Conservation (phyloP, 495 filamentous ascomycete species). For the Schizothecium vesticola region DNA sequence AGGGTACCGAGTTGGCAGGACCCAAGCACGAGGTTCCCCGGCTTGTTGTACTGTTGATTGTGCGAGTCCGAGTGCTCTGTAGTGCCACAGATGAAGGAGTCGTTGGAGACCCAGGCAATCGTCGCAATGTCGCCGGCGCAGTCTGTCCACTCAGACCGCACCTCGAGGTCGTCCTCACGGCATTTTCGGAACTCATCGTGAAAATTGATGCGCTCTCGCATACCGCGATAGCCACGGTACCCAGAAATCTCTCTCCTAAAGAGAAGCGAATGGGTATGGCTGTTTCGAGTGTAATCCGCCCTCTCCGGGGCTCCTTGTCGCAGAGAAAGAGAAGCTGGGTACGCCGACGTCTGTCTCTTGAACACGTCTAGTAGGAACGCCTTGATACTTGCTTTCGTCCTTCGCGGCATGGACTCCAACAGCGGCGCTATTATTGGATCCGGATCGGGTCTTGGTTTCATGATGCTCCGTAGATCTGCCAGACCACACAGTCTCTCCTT, state of each 20-base stretch:
- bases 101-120: conserved; percentile 50
- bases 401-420: not conserved
- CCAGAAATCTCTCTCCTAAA: conserved; percentile 38
- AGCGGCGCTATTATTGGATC: not conserved
- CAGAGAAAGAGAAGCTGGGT: conserved; percentile 23
- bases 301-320: conserved; percentile 23
- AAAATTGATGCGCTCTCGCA: conserved; percentile 33
- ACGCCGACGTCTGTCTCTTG: conserved; percentile 8
- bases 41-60: conserved; percentile 80
- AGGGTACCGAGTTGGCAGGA: conserved; percentile 51
- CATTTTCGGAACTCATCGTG: conserved; percentile 33
- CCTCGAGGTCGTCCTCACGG: conserved; percentile 41
- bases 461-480: not conserved
- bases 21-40: conserved; percentile 71
- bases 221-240: conserved; percentile 25
- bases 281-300: conserved; percentile 22
- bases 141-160: conserved; percentile 45
- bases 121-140: conserved; percentile 57
- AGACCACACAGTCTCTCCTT: not conserved
- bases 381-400: conserved; percentile 23
- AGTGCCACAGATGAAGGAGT: conserved; percentile 58
- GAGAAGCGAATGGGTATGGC: conserved; percentile 29
- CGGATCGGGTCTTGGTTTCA: not conserved
- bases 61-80: conserved; percentile 66
- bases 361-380: conserved; percentile 33